Evolutionary conservation across 1,284 basidiomycete species (phyloP).

Genomic region (Hortiboletus rubellus): DNA sequence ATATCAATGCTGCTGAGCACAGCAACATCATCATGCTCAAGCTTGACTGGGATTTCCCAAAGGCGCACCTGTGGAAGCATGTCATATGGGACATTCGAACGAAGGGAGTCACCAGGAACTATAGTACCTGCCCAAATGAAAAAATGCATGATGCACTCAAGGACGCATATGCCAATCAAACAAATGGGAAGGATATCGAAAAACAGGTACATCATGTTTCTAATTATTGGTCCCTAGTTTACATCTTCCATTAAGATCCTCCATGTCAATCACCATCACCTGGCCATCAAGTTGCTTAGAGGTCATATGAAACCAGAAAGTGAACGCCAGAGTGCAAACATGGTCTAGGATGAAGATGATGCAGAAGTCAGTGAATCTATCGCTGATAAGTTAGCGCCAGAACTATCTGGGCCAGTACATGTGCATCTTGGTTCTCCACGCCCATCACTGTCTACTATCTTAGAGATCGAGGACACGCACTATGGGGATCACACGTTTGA

Average conservation of each 20-base stretch:
- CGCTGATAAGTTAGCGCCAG: not conserved
- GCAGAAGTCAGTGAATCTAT: not conserved
- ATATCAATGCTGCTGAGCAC: not conserved
- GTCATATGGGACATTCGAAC: slow-evolving; percentile 32
- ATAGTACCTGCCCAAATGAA: slow-evolving; percentile 38
- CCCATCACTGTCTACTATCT: not conserved
- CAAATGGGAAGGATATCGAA: slow-evolving; percentile 36
- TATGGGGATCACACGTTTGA: not conserved
- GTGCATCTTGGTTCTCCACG: not conserved
- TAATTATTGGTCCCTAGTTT: too few relatives aligned
- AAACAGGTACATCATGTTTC: not conserved
- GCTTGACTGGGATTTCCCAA: slow-evolving; percentile 38
- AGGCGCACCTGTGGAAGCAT: slow-evolving; percentile 36
- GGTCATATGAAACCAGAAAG: not conserved
- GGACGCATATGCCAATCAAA: slow-evolving; percentile 28
- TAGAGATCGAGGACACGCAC: not conserved
- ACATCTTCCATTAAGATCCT: not conserved
- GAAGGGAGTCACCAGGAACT: slow-evolving; percentile 36
- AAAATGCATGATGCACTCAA: slow-evolving; percentile 34
- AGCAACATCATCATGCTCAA: not conserved
- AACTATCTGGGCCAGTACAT: not conserved
- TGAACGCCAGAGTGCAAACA: too few relatives aligned
- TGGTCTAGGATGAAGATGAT: not conserved
- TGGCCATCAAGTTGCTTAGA: not conserved
- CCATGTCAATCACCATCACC: not conserved